Conservation (phyloP, 805 yeast species). For the Myxozyma melibiosi region DNA sequence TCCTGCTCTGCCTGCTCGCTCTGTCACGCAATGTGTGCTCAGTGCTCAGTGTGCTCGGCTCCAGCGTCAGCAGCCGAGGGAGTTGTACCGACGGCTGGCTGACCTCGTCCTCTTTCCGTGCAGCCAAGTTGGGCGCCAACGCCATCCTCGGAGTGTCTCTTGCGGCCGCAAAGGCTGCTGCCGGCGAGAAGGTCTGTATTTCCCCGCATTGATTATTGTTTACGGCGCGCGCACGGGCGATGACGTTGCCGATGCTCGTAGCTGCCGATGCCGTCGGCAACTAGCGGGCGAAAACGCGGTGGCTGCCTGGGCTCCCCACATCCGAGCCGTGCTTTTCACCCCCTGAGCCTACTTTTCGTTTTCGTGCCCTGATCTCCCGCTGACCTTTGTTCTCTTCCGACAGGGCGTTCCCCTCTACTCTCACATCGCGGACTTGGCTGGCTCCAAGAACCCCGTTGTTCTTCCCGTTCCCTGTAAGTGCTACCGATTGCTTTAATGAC, state of each 20-base stretch:
- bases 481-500: too few relatives aligned
- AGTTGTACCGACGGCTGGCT: slow-evolving; percentile 8
- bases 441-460: slow-evolving; percentile 79
- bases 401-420: slow-evolving; percentile 84
- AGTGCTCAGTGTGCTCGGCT: not conserved
- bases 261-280: not conserved
- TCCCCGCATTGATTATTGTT: not conserved
- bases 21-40: not conserved
- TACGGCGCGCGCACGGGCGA: slow-evolving; percentile 8
- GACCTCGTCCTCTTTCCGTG: not conserved
- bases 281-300: too few relatives aligned
- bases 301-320: not conserved
- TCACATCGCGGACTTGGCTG: slow-evolving; percentile 82
- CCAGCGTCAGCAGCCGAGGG: slow-evolving; percentile 1
- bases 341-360: slow-evolving; percentile 8
- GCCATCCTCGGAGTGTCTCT: slow-evolving; percentile 98
- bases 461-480: slow-evolving; percentile 83
- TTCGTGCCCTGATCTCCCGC: slow-evolving; percentile 14
- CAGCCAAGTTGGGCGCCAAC: slow-evolving; percentile 89
- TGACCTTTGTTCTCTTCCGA: not conserved
- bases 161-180: slow-evolving; percentile 97
- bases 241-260: not conserved
- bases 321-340: not conserved
- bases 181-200: slow-evolving; percentile 70
- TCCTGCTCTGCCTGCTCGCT: not conserved